A percentile compares a stretch with the other conserved stretches of the same genome.
These are phyloP conservation scores for Aspergillus brasiliensis DNA, from an alignment of 2,329 filamentous ascomycete species.

Conservation along the genomic window DNA sequence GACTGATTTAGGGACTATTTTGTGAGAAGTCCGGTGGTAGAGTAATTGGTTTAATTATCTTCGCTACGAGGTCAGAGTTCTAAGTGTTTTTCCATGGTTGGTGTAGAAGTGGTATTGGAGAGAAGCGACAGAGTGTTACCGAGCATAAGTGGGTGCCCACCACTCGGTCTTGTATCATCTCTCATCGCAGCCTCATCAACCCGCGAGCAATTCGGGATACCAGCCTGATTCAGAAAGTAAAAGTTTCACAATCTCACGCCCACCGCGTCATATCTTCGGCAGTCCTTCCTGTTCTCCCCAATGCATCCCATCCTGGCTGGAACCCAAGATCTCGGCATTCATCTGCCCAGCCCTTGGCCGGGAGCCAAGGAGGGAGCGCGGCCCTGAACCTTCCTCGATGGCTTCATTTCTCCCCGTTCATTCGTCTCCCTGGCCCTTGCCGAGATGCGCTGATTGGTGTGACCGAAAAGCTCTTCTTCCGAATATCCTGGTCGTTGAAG, in stretches of 20 bases:
- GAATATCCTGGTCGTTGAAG: not conserved
- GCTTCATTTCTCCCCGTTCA: not conserved
- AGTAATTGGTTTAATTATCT: too few species aligned
- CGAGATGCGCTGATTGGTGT: not conserved
- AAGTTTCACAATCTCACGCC: not conserved
- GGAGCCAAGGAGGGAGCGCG: conserved; percentile 1
- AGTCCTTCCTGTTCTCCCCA: not conserved
- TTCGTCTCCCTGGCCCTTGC: not conserved
- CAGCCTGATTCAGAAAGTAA: not conserved
- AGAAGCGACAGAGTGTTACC: too few species aligned
- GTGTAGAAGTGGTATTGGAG: too few species aligned
- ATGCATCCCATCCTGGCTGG: not conserved
- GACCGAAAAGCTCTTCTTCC: not conserved
- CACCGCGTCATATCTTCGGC: not conserved
- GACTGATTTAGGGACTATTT: not conserved
- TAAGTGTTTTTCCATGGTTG: too few species aligned
- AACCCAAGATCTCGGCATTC: conserved; percentile 4
- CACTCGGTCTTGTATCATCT: too few species aligned
- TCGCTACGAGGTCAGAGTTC: too few species aligned
- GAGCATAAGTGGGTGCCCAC: too few species aligned
- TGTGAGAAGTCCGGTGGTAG: too few species aligned
- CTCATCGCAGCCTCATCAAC: too few species aligned
- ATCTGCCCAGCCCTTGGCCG: conserved; percentile 8
- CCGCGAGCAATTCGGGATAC: not conserved
- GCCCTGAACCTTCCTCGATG: too few species aligned